Percentiles rank a stretch among this genome's conserved stretches.
These are phyloP conservation scores for Olyra latifolia DNA, from an alignment of 176 grass and related monocot species.

Conservation along the genomic window DNA sequence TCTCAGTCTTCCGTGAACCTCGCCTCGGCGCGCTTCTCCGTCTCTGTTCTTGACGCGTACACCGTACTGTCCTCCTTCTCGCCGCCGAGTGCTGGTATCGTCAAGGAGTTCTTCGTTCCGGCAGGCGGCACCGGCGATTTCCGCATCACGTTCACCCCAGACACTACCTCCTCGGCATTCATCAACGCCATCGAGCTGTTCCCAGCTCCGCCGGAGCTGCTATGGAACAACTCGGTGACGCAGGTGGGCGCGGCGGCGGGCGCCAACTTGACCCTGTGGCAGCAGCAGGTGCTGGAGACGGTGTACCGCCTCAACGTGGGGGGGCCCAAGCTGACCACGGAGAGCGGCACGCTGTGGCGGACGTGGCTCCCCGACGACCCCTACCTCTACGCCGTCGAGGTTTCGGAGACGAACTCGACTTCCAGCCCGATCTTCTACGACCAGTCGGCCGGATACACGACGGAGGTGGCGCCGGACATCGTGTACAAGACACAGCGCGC, in stretches of 20 bases:
- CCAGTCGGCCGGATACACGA: background rate
- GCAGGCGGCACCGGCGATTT: background rate
- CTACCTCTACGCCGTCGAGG: constrained; percentile 25
- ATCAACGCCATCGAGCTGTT: constrained; percentile 61
- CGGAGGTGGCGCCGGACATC: constrained; percentile 35
- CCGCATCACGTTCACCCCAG: constrained; percentile 37
- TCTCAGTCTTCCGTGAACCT: background rate
- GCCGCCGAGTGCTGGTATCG: constrained; percentile 20
- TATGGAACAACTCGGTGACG: background rate
- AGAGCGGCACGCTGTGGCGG: constrained; percentile 58
- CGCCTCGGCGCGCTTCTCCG: constrained; percentile 44
- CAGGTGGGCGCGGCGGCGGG: background rate
- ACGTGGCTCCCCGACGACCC: constrained; percentile 59
- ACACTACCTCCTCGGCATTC: constrained; percentile 33
- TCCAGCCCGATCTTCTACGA: background rate
- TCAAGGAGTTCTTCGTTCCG: constrained; percentile 78
- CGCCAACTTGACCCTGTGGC: background rate
- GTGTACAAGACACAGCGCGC: constrained; percentile 60
- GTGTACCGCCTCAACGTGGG: constrained; percentile 70
- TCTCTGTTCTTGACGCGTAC: constrained; percentile 35
- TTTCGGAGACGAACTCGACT: background rate
- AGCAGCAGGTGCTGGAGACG: constrained; percentile 41
- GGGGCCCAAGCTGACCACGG: constrained; percentile 35
- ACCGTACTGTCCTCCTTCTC: constrained; percentile 41
- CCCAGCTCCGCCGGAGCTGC: constrained; percentile 41